A percentile compares a stretch with the other conserved stretches of the same genome.
phyloP scores from a whole-genome alignment of 1,139 yeast species.

The Scheffersomyces segobiensis region DNA sequence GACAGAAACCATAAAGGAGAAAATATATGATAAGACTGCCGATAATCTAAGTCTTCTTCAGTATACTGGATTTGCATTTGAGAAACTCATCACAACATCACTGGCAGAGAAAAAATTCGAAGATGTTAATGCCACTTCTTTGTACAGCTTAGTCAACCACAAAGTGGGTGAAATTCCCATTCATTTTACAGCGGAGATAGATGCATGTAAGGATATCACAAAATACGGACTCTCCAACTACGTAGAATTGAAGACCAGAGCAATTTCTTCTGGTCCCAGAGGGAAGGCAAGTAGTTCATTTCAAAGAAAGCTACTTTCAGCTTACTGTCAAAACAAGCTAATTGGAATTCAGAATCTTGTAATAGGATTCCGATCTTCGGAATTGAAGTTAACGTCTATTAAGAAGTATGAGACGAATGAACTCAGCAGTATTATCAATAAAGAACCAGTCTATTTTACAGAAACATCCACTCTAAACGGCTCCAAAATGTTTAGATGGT shows the following conservation, averaged over 20 bases:
- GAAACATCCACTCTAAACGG: conserved; percentile 13
- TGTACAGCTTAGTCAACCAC: conserved; percentile 19
- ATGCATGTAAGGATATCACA: conserved; percentile 13
- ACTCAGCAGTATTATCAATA: conserved; percentile 12
- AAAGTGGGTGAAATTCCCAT: conserved; percentile 12
- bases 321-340: conserved; percentile 26
- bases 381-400: conserved; percentile 18
- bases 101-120: background rate
- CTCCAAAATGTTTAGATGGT: conserved; percentile 18
- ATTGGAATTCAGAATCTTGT: conserved; percentile 17
- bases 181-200: conserved; percentile 26
- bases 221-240: conserved; percentile 13
- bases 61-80: conserved; percentile 26
- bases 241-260: conserved; percentile 24
- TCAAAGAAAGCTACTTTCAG: conserved; percentile 15
- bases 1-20: background rate
- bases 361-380: conserved; percentile 21
- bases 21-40: background rate
- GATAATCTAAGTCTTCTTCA: conserved; percentile 11
- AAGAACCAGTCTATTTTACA: conserved; percentile 13
- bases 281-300: conserved; percentile 5
- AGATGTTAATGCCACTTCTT: conserved; percentile 7
- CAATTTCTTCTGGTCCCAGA: conserved; percentile 4
- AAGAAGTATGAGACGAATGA: conserved; percentile 17
- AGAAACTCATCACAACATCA: conserved; percentile 16